Evolutionary conservation across 495 filamentous ascomycete species (phyloP).

Genomic region (Daldinia vernicosa): DNA sequence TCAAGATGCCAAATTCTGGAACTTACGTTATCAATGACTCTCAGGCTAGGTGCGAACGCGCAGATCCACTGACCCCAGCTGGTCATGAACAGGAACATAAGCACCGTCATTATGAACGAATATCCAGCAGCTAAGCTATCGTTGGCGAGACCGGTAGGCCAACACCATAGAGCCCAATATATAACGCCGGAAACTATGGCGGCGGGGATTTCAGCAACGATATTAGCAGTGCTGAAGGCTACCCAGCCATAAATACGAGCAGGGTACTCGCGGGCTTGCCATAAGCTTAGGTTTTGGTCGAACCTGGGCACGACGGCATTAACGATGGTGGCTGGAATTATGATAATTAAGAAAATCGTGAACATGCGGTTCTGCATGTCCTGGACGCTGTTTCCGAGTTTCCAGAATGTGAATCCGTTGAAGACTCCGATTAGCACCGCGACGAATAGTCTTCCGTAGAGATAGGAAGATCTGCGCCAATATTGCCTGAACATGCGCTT

Average conservation of each 20-base stretch:
- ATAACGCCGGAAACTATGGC: slow-evolving; percentile 69
- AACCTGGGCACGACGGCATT: slow-evolving; percentile 88
- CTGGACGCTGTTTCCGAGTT: slow-evolving; percentile 69
- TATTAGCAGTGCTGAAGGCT: slow-evolving; percentile 79
- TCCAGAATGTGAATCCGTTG: slow-evolving; percentile 89
- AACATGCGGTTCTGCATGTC: slow-evolving; percentile 87
- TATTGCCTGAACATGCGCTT: slow-evolving; percentile 78
- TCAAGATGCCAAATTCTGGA: not conserved
- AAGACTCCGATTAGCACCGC: slow-evolving; percentile 66
- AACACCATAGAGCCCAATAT: slow-evolving; percentile 86
- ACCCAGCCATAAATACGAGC: slow-evolving; percentile 84
- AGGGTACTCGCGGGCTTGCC: slow-evolving; percentile 78
- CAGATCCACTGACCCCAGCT: slow-evolving; percentile 88
- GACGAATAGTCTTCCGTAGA: slow-evolving; percentile 72
- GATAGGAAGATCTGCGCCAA: slow-evolving; percentile 80
- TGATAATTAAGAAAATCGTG: slow-evolving; percentile 75
- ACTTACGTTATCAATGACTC: slow-evolving; percentile 74
- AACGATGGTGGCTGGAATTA: slow-evolving; percentile 73
- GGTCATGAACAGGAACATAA: slow-evolving; percentile 82
- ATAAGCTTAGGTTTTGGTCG: slow-evolving; percentile 78
- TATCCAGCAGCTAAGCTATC: slow-evolving; percentile 75
- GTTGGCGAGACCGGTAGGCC: slow-evolving; percentile 72
- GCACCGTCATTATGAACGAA: slow-evolving; percentile 82
- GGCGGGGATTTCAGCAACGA: slow-evolving; percentile 80
- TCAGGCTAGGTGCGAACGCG: slow-evolving; percentile 81